Percentiles rank a stretch among this genome's conserved stretches.
These are phyloP conservation scores for Globisporangium cederbergense DNA, from an alignment of 352 stramenopile genomes.

Conservation along the genomic window DNA sequence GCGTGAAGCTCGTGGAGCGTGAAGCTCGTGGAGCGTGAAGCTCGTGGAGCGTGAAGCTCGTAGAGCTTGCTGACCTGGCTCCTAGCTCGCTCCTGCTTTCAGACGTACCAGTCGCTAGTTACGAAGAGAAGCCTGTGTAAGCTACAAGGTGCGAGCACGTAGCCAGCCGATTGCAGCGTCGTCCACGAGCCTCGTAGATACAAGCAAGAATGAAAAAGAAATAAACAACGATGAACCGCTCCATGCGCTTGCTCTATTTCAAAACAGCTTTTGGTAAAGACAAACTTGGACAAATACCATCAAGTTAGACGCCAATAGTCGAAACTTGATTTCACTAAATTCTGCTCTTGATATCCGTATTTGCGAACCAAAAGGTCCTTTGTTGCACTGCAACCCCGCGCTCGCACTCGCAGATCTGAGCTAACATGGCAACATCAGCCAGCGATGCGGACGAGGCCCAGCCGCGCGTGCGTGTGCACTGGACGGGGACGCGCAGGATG, in stretches of 20 bases:
- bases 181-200: background rate
- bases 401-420: background rate
- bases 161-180: too few relatives aligned
- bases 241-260: background rate
- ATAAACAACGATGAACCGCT: background rate
- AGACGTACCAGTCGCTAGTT: background rate
- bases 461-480: slow-evolving; percentile 26
- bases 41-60: too few relatives aligned
- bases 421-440: background rate
- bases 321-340: background rate
- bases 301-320: background rate
- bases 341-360: background rate
- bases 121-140: background rate
- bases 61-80: background rate
- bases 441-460: background rate
- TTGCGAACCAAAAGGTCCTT: background rate
- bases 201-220: background rate
- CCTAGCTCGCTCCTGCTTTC: background rate
- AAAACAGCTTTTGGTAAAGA: background rate
- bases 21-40: background rate
- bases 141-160: too few relatives aligned
- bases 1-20: background rate
- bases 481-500: slow-evolving; percentile 26
- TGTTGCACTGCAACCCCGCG: background rate
- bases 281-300: too few relatives aligned